These are phyloP conservation scores for Podila verticillata DNA, from an alignment of 192 early-diverging fungal genomes.

Conservation along the genomic window DNA sequence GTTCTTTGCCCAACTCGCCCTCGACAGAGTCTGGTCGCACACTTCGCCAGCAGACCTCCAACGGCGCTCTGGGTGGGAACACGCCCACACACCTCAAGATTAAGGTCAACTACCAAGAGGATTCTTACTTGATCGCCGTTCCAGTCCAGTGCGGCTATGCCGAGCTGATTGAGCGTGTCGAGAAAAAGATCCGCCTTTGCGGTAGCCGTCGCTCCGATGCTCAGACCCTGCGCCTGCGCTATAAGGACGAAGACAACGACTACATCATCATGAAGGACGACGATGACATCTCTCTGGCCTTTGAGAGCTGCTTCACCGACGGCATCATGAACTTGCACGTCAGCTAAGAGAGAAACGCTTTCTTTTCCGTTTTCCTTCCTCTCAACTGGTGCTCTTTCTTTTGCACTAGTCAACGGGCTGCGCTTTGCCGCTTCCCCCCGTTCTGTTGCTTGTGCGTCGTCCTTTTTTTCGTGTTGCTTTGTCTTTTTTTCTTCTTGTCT, in stretches of 20 bases:
- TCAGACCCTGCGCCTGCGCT: constrained; percentile 76
- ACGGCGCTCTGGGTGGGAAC: constrained; percentile 37
- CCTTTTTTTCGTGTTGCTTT: neutral
- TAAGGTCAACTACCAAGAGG: constrained; percentile 88
- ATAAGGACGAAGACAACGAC: constrained; percentile 95
- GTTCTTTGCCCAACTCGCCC: constrained; percentile 34
- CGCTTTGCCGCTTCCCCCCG: neutral
- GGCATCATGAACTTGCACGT: constrained; percentile 65
- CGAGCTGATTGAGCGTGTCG: constrained; percentile 86
- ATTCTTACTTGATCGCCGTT: constrained; percentile 89
- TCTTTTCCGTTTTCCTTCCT: neutral
- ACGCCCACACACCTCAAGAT: constrained; percentile 73
- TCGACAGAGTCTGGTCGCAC: constrained; percentile 29
- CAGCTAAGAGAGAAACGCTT: constrained; percentile 32
- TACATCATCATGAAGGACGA: constrained; percentile 86
- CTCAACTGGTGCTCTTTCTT: neutral
- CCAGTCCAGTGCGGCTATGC: constrained; percentile 75
- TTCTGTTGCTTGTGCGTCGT: neutral
- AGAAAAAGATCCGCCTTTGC: constrained; percentile 89
- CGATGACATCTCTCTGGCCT: constrained; percentile 93
- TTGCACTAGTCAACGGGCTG: neutral
- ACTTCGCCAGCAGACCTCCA: constrained; percentile 39
- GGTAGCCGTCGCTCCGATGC: constrained; percentile 66
- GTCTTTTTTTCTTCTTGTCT: neutral
- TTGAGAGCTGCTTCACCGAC: constrained; percentile 72